A percentile compares a stretch with the other conserved stretches of the same genome.
Conservation (phyloP, 2,329 filamentous ascomycete genomes). For the Colletotrichum sp. region DNA sequence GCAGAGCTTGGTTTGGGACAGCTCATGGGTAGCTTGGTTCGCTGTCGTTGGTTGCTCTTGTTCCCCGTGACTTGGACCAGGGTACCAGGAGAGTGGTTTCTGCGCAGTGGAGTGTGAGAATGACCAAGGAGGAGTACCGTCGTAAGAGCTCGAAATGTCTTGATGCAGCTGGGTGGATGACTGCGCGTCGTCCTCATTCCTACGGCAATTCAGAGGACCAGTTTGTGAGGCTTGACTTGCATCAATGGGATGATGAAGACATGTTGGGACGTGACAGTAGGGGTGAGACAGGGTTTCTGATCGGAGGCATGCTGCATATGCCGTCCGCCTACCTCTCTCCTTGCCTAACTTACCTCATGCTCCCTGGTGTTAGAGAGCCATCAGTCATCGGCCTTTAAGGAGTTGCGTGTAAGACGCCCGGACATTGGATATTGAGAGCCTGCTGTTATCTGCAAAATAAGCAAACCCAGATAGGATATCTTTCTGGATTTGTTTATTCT, state of each 20-base stretch:
- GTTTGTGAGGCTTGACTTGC: background rate
- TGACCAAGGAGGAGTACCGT: background rate
- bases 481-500: background rate
- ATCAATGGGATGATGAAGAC: background rate
- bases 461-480: background rate
- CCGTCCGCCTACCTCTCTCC: background rate
- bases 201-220: background rate
- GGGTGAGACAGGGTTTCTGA: constrained; percentile 1
- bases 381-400: background rate
- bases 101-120: background rate
- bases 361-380: background rate
- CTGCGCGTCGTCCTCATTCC: background rate
- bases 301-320: constrained; percentile 17
- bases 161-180: background rate
- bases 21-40: constrained; percentile 7
- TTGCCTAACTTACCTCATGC: background rate
- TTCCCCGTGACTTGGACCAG: background rate
- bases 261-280: background rate
- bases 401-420: background rate
- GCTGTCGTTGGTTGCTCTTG: background rate
- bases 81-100: background rate
- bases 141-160: background rate
- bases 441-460: constrained; percentile 12
- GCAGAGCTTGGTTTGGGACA: background rate
- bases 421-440: background rate